Percentiles rank a stretch among this genome's conserved stretches.
These are phyloP conservation scores for Tuber borchii DNA, from an alignment of 495 filamentous ascomycete species.

Conservation along the genomic window DNA sequence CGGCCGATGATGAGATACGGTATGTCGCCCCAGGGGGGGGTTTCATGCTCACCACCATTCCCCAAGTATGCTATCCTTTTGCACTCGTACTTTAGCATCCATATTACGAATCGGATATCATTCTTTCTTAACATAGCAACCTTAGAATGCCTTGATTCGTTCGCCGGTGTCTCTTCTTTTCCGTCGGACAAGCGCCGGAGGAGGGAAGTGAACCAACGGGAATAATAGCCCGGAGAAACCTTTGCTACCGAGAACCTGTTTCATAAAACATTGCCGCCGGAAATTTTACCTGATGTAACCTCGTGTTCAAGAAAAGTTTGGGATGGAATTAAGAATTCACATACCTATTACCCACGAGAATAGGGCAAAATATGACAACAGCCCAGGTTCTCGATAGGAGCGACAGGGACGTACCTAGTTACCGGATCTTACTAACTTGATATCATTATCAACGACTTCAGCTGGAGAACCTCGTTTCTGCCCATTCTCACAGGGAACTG, in stretches of 20 bases:
- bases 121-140: not conserved
- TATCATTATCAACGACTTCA: not conserved
- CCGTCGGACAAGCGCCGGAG: not conserved
- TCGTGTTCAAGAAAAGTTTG: not conserved
- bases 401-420: slow-evolving; percentile 1
- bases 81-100: not conserved
- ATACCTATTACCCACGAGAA: not conserved
- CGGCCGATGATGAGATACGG: not conserved
- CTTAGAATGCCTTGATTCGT: not conserved
- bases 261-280: not conserved
- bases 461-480: not conserved
- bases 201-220: not conserved
- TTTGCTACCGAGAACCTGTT: slow-evolving; percentile 2
- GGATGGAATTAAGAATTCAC: not conserved
- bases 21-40: not conserved
- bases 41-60: not conserved
- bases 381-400: not conserved
- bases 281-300: not conserved
- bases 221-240: not conserved
- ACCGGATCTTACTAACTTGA: not conserved
- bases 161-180: not conserved
- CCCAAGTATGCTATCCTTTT: not conserved
- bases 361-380: not conserved
- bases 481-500: not conserved
- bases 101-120: not conserved